Evolutionary conservation across 2,329 filamentous ascomycete genomes (phyloP), one percentile per base, ranked within the genome.

Genomic region (Apiospora phragmitis): DNA sequence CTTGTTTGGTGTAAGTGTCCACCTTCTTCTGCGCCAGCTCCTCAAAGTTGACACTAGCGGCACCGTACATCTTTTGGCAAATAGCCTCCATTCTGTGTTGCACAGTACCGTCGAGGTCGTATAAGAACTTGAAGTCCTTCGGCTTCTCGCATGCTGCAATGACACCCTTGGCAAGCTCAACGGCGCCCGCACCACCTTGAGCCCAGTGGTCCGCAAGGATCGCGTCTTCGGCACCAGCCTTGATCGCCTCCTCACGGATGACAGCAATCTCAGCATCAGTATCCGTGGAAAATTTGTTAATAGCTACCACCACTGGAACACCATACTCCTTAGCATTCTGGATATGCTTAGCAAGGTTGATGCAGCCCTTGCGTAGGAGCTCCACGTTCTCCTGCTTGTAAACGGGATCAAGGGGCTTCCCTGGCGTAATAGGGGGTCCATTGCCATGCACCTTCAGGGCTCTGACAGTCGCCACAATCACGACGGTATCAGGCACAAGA

Each of bases 401-500:
- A 18, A 97, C 93, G 73, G 94, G 90, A 76, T 92, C 87, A n/a
- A 98, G 90, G 70, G 95, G 83, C 29, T 92, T 94, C 69, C 95
- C 96, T 32, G 95, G 93, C 62, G 92, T 89, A 79, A 98, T 97
- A 43, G 95, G 93, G n/a, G 96, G 95, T 24, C 95, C 96, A 71
- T 95, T 96, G 69, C 96, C 96, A 82, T 99, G 96, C 4, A 98
- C 95, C 88, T 99, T 99, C 74, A 99, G 87, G 8, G 96, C 96
- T 75, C 96, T 92, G 65, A 99, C 93, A 2, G 96, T 99, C 32
- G 96, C 95, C 47, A 99, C 96, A 71, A 99, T 91, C 62, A 99
- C 94, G 8, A 97, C 95, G 1, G 94, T 94, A 78, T 99, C 96
- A 1, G 96, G 96, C 2, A 94, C 90, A 65, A 99, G 91, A 32